Base-by-base conservation (phyloP, 345 rosid genomes). In the Eucalyptus pauciflora region DNA sequence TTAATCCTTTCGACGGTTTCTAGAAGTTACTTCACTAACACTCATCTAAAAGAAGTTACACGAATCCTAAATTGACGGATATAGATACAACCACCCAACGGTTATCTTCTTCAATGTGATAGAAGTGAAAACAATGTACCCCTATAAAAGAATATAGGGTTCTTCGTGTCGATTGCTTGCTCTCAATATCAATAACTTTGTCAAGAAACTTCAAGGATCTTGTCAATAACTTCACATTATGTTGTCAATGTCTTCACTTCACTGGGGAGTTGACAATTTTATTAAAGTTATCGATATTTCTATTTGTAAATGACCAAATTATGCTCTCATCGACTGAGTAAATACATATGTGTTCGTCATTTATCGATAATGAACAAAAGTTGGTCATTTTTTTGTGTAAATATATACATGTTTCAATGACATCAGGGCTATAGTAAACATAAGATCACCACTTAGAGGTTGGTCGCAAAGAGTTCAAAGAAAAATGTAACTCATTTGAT, bases 161-260 rank as follows among this genome's bases (percentile, higher is more conserved):
- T 56, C 62, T 27, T 27, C 0, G 0, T 27, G 31, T 60, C 2
- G 2, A 27, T 60, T 60, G 31, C 31, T 60, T 0, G 1, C 16
- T 27, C 15, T 60, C 15, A 25, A 60, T 13, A 3, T 60, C 15
- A 13, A 60, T 60, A 60, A 60, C n/a, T 60, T 60, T 60, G 67
- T 60, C n/a, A 13, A 60, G 62, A 56, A 56, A 56, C 62, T 56
- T 56, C 29, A 24, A 56, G 29, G 12, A 56, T 56, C 29, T 24
- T 22, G 29, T 60, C 16, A 1, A 12, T 60, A 56, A 56, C 29
- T 60, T 60, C 69, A 60, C 69, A 12, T 3, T 6, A 13, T 60
- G 8, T 12, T 27, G 69, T 27, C 1, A 0, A 60, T 60, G 69
- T 27, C 33, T 60, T 60, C n/a, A n/a, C n/a, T n/a, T n/a, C 33